Evolutionary conservation across 305 asterid species (phyloP).

Genomic region (Petunia hybrid): DNA sequence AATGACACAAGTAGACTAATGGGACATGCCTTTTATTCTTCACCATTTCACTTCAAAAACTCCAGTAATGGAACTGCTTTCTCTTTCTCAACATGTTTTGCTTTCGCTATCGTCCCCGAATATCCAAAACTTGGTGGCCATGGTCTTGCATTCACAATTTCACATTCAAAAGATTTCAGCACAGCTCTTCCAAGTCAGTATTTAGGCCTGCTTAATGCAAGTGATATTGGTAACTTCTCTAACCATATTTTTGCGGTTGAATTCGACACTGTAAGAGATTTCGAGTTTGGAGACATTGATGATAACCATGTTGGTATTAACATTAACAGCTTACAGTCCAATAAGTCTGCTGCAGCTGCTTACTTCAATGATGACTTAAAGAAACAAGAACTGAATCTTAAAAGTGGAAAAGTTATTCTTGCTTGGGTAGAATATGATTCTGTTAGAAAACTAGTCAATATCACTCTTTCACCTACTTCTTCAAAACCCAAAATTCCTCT

Average conservation of each 20-base stretch:
- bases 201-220: constrained; percentile 60
- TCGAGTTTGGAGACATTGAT: constrained; percentile 57
- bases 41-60: constrained; percentile 58
- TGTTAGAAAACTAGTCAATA: constrained; percentile 41
- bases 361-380: constrained; percentile 23
- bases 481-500: constrained; percentile 58
- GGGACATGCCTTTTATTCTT: constrained; percentile 60
- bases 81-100: constrained; percentile 72
- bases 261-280: constrained; percentile 65
- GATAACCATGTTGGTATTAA: constrained; percentile 77
- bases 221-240: constrained; percentile 50
- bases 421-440: constrained; percentile 78
- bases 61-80: constrained; percentile 41
- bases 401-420: constrained; percentile 51
- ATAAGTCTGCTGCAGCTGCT: constrained; percentile 45
- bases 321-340: constrained; percentile 58
- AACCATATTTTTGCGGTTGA: constrained; percentile 74
- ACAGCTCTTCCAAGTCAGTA: constrained; percentile 62
- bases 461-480: constrained; percentile 57
- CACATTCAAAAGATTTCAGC: constrained; percentile 41
- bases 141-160: constrained; percentile 61
- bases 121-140: constrained; percentile 70
- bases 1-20: constrained; percentile 50
- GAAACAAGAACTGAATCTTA: constrained; percentile 39
- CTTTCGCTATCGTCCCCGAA: constrained; percentile 55